Evolutionary conservation across 306 rosid species (phyloP).

Genomic region (Mimosa pudica): DNA sequence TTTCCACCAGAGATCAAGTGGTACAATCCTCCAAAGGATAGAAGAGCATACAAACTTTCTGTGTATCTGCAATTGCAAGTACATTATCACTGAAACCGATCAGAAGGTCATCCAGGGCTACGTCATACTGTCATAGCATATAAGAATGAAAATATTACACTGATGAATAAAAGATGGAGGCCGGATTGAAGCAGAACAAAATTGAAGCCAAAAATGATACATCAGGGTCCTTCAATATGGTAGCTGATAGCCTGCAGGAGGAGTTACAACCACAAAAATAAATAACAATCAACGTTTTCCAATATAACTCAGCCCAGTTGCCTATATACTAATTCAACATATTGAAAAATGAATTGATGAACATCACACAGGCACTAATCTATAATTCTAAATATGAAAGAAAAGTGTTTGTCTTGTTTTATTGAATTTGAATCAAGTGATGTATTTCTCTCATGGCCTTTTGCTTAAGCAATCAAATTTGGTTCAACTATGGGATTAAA

Average conservation of each 20-base stretch:
- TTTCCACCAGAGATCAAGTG: conserved; percentile 57
- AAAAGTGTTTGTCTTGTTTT: background rate
- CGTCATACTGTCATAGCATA: background rate
- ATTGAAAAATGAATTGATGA: conserved; percentile 5
- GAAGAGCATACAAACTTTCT: conserved; percentile 72
- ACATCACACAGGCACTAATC: background rate
- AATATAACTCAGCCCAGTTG: background rate
- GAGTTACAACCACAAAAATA: conserved; percentile 33
- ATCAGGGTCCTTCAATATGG: conserved; percentile 62
- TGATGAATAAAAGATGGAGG: conserved; percentile 83
- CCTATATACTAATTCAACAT: background rate
- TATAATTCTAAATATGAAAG: background rate
- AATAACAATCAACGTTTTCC: conserved; percentile 16
- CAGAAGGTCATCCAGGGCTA: conserved; percentile 17
- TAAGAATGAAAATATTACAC: conserved; percentile 48
- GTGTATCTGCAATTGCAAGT: conserved; percentile 64
- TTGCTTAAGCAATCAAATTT: too few relatives aligned
- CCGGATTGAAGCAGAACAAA: conserved; percentile 95
- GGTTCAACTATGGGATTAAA: too few relatives aligned
- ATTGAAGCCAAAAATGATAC: conserved; percentile 74
- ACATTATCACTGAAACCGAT: background rate
- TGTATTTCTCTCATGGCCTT: too few relatives aligned
- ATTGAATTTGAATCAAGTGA: background rate
- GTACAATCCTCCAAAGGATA: conserved; percentile 86
- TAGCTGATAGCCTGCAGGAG: conserved; percentile 61